A percentile compares a stretch with the other conserved stretches of the same genome.
These are phyloP conservation scores for Ulmus americana DNA, from an alignment of 331 rosid genomes.

Conservation along the genomic window DNA sequence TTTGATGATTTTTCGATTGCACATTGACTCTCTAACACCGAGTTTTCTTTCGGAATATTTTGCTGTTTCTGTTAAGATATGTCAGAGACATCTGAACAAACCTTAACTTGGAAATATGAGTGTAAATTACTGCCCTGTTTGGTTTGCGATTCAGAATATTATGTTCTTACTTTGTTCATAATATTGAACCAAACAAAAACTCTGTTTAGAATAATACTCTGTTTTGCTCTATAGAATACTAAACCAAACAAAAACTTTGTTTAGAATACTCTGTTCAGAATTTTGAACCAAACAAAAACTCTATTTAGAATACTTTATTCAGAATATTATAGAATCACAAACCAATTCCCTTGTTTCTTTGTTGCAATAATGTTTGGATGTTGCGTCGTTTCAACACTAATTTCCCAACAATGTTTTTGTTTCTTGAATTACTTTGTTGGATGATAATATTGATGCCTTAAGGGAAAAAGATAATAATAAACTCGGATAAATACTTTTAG, in stretches of 20 bases:
- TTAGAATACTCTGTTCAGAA: too few species aligned
- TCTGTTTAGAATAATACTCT: too few species aligned
- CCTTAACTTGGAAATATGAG: constrained; percentile 1
- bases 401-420: background rate
- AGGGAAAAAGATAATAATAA: background rate
- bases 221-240: too few species aligned
- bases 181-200: too few species aligned
- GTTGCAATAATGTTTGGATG: background rate
- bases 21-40: background rate
- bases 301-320: too few species aligned
- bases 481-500: background rate
- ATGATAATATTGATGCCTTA: background rate
- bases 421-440: background rate
- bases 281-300: too few species aligned
- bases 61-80: background rate
- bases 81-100: background rate
- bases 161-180: too few species aligned
- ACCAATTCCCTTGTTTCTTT: background rate
- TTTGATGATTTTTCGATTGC: background rate
- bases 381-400: background rate
- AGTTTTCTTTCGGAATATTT: background rate
- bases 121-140: too few species aligned
- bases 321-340: too few species aligned
- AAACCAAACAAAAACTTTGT: too few species aligned
- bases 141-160: too few species aligned